A percentile compares a stretch with the other conserved stretches of the same genome.
Conservation (phyloP, 441 rosid species). For the Rhodomyrtus psidioides region DNA sequence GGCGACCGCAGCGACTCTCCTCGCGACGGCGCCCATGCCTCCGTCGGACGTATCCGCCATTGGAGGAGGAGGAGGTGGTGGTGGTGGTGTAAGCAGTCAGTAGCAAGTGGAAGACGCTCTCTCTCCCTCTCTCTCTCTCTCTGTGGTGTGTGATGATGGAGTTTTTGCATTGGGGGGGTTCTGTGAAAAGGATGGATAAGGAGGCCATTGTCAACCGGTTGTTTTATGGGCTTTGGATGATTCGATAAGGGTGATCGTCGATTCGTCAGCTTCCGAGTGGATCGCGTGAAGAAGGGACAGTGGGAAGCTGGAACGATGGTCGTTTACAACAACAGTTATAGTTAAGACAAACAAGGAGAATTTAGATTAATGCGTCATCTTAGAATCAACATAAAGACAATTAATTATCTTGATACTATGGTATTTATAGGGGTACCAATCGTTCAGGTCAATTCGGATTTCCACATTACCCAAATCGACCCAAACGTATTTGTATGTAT, state of each 20-base stretch:
- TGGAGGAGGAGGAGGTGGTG: not conserved
- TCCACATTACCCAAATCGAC: no score
- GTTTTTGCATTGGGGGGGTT: not conserved
- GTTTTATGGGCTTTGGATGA: not conserved
- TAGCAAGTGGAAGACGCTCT: not conserved
- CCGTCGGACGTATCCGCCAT: constrained; percentile 26
- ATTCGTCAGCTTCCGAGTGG: not conserved
- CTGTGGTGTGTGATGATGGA: not conserved
- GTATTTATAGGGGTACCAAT: no score
- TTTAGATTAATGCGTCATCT: not conserved
- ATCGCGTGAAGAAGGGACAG: not conserved
- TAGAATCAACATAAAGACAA: no score
- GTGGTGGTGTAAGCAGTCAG: not conserved
- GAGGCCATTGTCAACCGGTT: not conserved
- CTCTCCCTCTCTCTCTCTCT: not conserved
- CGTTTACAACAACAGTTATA: not conserved
- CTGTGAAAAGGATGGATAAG: not conserved
- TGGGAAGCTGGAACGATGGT: not conserved
- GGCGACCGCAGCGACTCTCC: constrained; percentile 40
- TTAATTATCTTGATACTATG: no score
- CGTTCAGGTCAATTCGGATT: no score
- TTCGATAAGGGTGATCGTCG: not conserved
- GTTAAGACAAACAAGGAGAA: not conserved
- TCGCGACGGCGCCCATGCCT: constrained; percentile 23
- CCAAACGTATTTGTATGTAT: no score